Evolutionary conservation across 768 basidiomycete genomes (phyloP), one percentile per base, ranked within the genome.

Genomic region (Xerocomus brunneocitrinus): DNA sequence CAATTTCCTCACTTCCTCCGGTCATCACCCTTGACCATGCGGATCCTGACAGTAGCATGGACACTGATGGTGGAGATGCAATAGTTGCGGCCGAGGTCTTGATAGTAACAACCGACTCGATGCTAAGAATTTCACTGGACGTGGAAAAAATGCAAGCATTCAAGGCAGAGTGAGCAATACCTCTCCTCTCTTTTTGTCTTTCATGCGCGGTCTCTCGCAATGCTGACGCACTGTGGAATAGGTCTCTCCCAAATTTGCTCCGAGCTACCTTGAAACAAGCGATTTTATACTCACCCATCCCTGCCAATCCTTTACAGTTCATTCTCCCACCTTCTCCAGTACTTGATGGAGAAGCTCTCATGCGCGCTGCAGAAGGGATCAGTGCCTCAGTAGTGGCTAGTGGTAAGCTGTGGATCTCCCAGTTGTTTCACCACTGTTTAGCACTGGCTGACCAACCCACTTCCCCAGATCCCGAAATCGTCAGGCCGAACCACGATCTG

Each of bases 261-360:
- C 86, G 86, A 67, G 84, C 86, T 8, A 87, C 82, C 25, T 84
- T 92, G 83, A 87, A 82, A 42, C 88, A 91, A 63, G 89, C 89
- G 10, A 89, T 91, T 57, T 64, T 91, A 32, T 91, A 90, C 63
- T 87, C 87, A 12, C 77, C 85, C 27, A 73, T 83, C 59, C 75
- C 83, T 24, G 78, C 89, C 79, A 91, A 92, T 62, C 90, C 89
- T 9, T 67, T 92, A 9, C 79, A 84, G 43, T 91, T 91, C 62
- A 85, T 85, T 61, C 85, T 91, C 60, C 87, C 89, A 6, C 87
- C 89, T 13, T 67, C 57, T 8, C 67, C 58, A 5, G 84, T 87
- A 54, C 73, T 91, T 8, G 88, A 91, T 50, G 85, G 82, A 52
- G 86, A 88, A 55, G 84, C 84, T 49, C 70, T 92, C 41, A 91